Base-by-base conservation (phyloP, 2,329 filamentous ascomycete genomes). In the Berkeleyomyces rouxiae region DNA sequence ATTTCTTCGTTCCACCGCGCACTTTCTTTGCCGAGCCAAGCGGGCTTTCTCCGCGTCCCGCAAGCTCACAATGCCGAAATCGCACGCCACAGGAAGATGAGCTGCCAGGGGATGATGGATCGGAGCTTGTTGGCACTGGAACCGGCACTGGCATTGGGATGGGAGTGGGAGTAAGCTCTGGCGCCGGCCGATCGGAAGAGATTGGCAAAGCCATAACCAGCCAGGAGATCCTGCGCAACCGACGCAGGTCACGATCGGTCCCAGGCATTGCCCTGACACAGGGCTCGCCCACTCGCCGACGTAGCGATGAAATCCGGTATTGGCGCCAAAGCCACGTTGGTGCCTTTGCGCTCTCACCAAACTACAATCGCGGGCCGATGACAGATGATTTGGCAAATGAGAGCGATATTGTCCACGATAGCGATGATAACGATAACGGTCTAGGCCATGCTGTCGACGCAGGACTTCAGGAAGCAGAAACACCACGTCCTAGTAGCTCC, bases 121-220 rank as follows among this genome's bases (percentile, higher is more conserved):
- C 78, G 0, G 75, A 80, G 63, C 75, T 78, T 0, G 43, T 39
- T 3, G 51, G 51, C 37, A 51, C 23, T 7, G 60, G 49, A 40
- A 57, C 49, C 39, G 60, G 60, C 31, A 36, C 31, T 7, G 58
- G 42, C 10, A 37, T 46, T 31, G 61, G 61, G 4, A 62, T 58
- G 51, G 36, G 40, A 13, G 33, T 43, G 9, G 51, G 51, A 5
- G 10, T 55, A 11, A 36, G 33, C n/a, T 10, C 33, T 55, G 51
- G 33, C 11, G 3, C 51, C 4, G 16, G 33, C 13, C 23, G 42
- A 31, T 16, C 33, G 3, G 72, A 75, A n/a, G 77, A 80, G 63
- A 84, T 85, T 64, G 83, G 82, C n/a, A 78, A 79, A 16, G 82
- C 82, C 57, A 79, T 85, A 58, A 83, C 82, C 1, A 81, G 78